Conservation (phyloP, 257 asterid species). For the Fraxinus cuspidata region DNA sequence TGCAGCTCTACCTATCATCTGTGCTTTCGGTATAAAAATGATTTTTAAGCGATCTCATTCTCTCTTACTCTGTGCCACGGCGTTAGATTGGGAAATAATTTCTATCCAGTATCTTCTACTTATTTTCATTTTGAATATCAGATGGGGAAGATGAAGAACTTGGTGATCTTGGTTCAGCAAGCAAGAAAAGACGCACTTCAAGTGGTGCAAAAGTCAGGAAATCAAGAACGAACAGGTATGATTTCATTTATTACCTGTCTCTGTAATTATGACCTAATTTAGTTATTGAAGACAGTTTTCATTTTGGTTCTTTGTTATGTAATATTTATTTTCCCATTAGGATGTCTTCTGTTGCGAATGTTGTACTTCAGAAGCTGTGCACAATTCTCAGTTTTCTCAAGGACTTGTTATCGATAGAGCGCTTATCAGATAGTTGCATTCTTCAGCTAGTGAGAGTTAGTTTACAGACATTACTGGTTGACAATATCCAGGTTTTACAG, state of each 20-base stretch:
- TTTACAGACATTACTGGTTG: conserved; percentile 85
- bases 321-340: conserved; percentile 40
- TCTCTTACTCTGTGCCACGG: neutral
- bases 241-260: conserved; percentile 8
- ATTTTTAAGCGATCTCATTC: neutral
- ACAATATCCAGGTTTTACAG: conserved; percentile 90
- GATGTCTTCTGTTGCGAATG: conserved; percentile 66
- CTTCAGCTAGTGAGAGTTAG: conserved; percentile 91
- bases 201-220: conserved; percentile 61
- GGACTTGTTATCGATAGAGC: conserved; percentile 82
- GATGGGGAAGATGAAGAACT: conserved; percentile 77
- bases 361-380: conserved; percentile 89
- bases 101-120: conserved; percentile 6
- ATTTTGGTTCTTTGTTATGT: conserved; percentile 22
- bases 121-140: conserved; percentile 34
- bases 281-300: neutral
- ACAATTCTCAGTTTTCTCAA: conserved; percentile 80
- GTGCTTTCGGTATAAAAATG: conserved; percentile 2
- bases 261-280: neutral
- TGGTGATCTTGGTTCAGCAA: conserved; percentile 74
- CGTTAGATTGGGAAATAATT: conserved; percentile 6
- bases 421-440: conserved; percentile 92
- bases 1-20: neutral
- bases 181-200: conserved; percentile 77
- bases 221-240: conserved; percentile 66